Base-by-base conservation (phyloP, 1,284 basidiomycete species). In the Boletus putidus region DNA sequence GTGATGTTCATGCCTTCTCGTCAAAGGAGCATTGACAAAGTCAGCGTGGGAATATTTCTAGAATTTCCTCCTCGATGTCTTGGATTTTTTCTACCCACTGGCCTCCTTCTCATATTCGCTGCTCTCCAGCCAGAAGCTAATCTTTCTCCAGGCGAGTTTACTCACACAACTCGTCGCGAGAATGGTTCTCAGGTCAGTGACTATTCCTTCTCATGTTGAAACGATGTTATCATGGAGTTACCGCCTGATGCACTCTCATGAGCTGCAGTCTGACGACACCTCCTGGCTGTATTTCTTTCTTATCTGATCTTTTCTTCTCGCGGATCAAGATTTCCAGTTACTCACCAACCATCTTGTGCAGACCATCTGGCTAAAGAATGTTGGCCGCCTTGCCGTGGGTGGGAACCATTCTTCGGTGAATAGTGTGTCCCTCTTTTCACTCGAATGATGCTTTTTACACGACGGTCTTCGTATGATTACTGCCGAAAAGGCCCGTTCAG, bases 401-500 rank as follows among this genome's bases (percentile, higher is more conserved):
- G 23, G 20, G n/a, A 21, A 29, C 3, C 5, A 18, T 10, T 23
- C 29, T 46, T 58, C n/a, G 50, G 53, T 68, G 25, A 47, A 39
- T 52, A 29, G 7, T 4, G 6, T 31, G 3, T 35, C 29, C 11
- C 37, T 10, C 25, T 25, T 31, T 21, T n/a, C 20, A 8, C 12
- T n/a, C n/a, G 1, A 42, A 81, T 79, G 80, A 82, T 83, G 80
- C 68, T 72, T 71, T 76, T 83, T 86, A 53, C 86, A 90, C 87
- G 88, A 90, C 86, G 87, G 88, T 89, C 88, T 90, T 87, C 88
- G 88, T 89, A 89, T 62, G 62, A 78, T 33, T 64, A 62, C 74
- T 89, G 87, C 86, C 88, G 88, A 91, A 90, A 88, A 70, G 83
- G 87, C 87, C 88, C 86, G 88, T 83, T 88, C 85, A 90, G 88